phyloP scores from a whole-genome alignment of 176 grass and related monocot genomes.

The Carex cristatella region DNA sequence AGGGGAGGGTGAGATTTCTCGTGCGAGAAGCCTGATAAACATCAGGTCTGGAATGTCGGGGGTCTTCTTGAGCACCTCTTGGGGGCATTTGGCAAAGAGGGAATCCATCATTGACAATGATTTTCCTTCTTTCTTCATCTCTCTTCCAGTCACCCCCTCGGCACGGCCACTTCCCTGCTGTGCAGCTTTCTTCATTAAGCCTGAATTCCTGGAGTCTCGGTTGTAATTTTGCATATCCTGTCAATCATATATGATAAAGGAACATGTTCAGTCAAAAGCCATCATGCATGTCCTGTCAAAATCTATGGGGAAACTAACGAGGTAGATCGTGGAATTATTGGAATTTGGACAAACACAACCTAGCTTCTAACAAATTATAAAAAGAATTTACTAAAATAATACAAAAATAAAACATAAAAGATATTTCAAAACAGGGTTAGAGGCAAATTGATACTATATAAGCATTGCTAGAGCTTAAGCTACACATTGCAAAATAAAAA shows the following conservation, averaged over 20 bases:
- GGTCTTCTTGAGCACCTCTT: constrained; percentile 66
- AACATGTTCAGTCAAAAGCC: constrained; percentile 5
- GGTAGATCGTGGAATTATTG: background rate
- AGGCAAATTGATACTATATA: background rate
- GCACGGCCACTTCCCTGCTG: constrained; percentile 68
- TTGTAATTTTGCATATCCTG: constrained; percentile 66
- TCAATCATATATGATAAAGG: constrained; percentile 17
- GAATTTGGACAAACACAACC: background rate
- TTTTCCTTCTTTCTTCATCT: constrained; percentile 80
- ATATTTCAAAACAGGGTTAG: background rate
- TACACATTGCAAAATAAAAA: background rate
- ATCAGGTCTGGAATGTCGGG: constrained; percentile 68
- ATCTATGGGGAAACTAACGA: background rate
- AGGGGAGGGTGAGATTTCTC: constrained; percentile 73
- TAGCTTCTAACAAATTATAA: background rate
- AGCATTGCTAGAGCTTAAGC: background rate
- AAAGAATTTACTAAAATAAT: background rate
- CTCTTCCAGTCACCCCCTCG: constrained; percentile 96
- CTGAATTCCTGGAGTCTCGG: constrained; percentile 18
- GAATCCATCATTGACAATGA: constrained; percentile 86
- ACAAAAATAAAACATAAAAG: background rate
- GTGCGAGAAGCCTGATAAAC: constrained; percentile 41
- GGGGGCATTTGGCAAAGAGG: constrained; percentile 69
- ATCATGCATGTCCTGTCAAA: background rate
- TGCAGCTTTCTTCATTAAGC: constrained; percentile 34